phyloP scores from a whole-genome alignment of 345 rosid genomes.

The Lepidium africanum region DNA sequence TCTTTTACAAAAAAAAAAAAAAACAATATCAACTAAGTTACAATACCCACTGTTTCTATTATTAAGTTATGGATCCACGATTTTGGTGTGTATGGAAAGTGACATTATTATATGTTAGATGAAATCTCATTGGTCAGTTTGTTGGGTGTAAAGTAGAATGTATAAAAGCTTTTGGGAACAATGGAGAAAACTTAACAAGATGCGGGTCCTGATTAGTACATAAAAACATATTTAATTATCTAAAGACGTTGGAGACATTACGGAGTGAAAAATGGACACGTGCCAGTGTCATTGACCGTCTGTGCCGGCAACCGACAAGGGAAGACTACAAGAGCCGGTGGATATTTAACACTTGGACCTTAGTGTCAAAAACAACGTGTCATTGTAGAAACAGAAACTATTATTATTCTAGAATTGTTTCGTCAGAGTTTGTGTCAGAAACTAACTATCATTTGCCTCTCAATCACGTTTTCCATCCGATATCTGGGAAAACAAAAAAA shows the following conservation, averaged over 20 bases:
- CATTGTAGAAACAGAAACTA: slow-evolving; percentile 11
- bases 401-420: not conserved
- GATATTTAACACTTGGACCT: slow-evolving; percentile 14
- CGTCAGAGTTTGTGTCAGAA: slow-evolving; percentile 21
- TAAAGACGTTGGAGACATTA: slow-evolving; percentile 13
- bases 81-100: not conserved
- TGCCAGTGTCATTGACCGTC: slow-evolving; percentile 20
- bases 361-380: slow-evolving; percentile 11
- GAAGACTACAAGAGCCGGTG: slow-evolving; percentile 25
- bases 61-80: not conserved
- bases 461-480: not conserved
- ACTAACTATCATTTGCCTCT: slow-evolving; percentile 9
- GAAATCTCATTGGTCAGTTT: not conserved
- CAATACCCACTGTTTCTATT: no score
- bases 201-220: not conserved
- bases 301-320: slow-evolving; percentile 31
- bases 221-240: not conserved
- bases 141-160: not conserved
- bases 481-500: not conserved
- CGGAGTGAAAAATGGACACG: slow-evolving; percentile 28
- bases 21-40: no score
- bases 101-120: not conserved
- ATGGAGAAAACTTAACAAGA: not conserved
- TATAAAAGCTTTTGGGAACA: not conserved
- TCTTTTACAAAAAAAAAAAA: no score